These are phyloP conservation scores for Pholiota adiposa DNA, from an alignment of 1,284 basidiomycete genomes.

Conservation along the genomic window DNA sequence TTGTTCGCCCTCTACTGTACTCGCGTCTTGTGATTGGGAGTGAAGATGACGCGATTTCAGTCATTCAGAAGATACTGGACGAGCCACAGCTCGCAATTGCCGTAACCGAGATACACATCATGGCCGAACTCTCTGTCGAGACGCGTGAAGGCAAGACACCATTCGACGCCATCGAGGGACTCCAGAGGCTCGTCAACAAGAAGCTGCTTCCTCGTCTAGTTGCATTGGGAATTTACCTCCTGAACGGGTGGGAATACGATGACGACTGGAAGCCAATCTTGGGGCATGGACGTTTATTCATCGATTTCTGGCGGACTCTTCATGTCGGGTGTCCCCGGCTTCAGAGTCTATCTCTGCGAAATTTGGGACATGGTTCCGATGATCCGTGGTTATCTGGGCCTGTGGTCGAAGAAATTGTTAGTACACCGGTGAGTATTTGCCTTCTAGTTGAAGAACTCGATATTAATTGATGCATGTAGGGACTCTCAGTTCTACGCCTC, in stretches of 20 bases:
- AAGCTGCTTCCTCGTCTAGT: background rate
- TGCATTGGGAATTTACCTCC: background rate
- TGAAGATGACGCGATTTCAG: too few relatives aligned
- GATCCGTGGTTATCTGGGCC: background rate
- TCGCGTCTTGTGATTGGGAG: too few relatives aligned
- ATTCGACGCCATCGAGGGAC: background rate
- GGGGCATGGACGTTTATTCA: background rate
- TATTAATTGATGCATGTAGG: background rate
- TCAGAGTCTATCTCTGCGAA: background rate
- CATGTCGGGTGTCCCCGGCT: background rate
- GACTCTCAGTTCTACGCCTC: background rate
- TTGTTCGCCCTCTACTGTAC: too few relatives aligned
- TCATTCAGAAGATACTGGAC: slow-evolving; percentile 3
- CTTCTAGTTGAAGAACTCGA: background rate
- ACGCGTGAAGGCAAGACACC: background rate
- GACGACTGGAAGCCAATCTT: background rate
- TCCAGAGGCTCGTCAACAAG: background rate
- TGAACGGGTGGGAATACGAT: background rate
- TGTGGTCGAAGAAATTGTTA: background rate
- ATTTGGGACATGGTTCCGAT: background rate
- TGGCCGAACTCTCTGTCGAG: background rate
- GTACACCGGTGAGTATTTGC: background rate
- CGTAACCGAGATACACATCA: slow-evolving; percentile 10
- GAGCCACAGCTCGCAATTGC: background rate
- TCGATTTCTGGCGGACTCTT: background rate